These are phyloP conservation scores for Cercospora sp. DNA, from an alignment of 2,329 filamentous ascomycete species.

Conservation along the genomic window DNA sequence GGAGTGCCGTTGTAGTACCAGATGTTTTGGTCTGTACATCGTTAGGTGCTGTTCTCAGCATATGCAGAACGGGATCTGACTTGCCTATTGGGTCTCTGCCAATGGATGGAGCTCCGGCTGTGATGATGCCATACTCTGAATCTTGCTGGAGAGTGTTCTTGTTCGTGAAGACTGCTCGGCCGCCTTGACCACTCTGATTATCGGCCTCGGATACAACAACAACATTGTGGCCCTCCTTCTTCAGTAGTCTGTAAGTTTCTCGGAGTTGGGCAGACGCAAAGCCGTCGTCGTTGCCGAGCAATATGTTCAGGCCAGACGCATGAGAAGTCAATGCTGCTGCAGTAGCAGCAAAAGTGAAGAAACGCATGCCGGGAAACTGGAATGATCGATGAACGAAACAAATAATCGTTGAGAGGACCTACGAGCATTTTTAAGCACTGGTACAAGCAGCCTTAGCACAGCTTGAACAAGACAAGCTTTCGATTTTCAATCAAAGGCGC, in stretches of 20 bases:
- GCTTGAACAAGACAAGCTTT: background rate
- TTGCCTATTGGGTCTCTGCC: constrained; percentile 50
- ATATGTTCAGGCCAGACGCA: constrained; percentile 36
- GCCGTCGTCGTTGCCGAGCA: constrained; percentile 45
- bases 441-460: background rate
- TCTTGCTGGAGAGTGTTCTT: constrained; percentile 45
- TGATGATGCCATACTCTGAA: constrained; percentile 51
- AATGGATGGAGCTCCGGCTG: constrained; percentile 50
- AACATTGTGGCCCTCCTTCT: constrained; percentile 44
- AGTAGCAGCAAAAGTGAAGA: constrained; percentile 15
- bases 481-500: background rate
- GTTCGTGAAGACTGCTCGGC: constrained; percentile 48
- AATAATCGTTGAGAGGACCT: background rate
- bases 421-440: constrained; percentile 6
- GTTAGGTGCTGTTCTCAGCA: too few relatives aligned
- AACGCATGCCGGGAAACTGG: constrained; percentile 26
- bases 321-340: constrained; percentile 21
- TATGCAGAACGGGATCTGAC: too few relatives aligned
- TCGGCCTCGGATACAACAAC: constrained; percentile 46
- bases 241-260: constrained; percentile 44
- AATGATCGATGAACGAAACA: background rate
- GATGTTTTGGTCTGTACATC: constrained; percentile 50
- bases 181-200: constrained; percentile 51
- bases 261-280: constrained; percentile 43
- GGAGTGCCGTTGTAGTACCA: constrained; percentile 65